Base-by-base conservation (phyloP, 2,329 filamentous ascomycete species). In the Trichophyton verrucosum region DNA sequence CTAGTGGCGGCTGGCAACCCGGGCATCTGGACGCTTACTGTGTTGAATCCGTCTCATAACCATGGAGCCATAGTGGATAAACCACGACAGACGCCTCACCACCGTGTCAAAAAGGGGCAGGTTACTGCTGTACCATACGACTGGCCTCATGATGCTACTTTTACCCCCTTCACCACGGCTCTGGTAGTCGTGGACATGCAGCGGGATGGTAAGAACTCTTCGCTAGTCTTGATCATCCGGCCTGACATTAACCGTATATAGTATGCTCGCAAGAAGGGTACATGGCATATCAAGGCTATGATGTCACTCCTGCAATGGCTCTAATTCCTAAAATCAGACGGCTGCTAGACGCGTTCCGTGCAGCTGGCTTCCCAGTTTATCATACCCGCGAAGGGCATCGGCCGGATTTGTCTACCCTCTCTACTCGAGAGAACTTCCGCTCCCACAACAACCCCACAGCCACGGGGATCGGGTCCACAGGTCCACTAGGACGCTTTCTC, bases 401-500 rank as follows among this genome's bases (percentile, higher is more conserved):
- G 9, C 70, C 80, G 0, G 78, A 83, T 65, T 74, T 85, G 3
- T 81, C 80, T 0, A 83, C 82, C 6, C 75, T 85, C 0, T 79
- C 80, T 0, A 72, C 74, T 9, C 73, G 82, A n/a, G 82, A 85
- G 67, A 69, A 68, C 1, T 78, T 77, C 57, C 77, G 82, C 2
- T 82, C 79, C 46, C 73, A 73, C 11, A 80, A 83, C 61, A 82
- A 82, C 64, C 65, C 74, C 3, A 75, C 75, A 0, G 74, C 76
- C 6, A 65, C 80, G n/a, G 78, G 79, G 0, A 83, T 84, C 53
- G 78, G 76, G 2, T 76, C 77, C 9, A 70, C 63, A 13, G 82
- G 82, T 0, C 82, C 82, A 0, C 69, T 84, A 51, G 82, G 83
- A 0, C 78, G 79, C n/a, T 75, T 85, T 1, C 71, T 86, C 3